A percentile compares a stretch with the other conserved stretches of the same genome.
Conservation (phyloP, 2,329 filamentous ascomycete genomes). For the Septoria linicola region DNA sequence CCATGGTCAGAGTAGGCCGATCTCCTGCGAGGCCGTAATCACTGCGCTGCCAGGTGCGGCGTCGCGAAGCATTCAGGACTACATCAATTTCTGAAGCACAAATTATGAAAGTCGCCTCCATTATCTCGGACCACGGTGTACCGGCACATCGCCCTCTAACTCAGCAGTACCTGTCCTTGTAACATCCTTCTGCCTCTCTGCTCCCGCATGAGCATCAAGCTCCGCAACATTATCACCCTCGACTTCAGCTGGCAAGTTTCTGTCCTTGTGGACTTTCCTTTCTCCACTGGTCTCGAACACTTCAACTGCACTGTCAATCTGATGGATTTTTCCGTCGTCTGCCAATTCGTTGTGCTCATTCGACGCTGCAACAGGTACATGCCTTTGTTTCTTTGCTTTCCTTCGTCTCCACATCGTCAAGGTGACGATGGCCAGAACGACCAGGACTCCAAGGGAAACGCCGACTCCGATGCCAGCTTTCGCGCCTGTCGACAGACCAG, state of each 20-base stretch:
- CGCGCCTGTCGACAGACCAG: conserved; percentile 8
- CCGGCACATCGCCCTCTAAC: conserved; percentile 4
- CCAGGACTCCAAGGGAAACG: conserved; percentile 5
- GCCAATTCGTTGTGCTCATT: background rate
- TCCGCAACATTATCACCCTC: conserved; percentile 5
- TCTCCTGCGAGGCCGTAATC: no score
- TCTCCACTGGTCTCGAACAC: conserved; percentile 5
- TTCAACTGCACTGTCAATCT: conserved; percentile 2
- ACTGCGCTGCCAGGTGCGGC: no score
- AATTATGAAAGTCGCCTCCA: no score
- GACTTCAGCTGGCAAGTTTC: background rate
- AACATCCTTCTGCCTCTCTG: background rate
- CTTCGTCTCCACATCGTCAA: conserved; percentile 11
- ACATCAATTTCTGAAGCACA: no score
- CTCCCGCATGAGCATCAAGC: conserved; percentile 1
- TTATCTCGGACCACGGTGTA: background rate
- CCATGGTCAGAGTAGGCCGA: no score
- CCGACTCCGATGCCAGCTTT: conserved; percentile 17
- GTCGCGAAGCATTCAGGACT: no score
- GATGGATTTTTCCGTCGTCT: background rate
- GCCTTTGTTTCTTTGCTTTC: background rate
- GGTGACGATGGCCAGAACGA: conserved; percentile 2
- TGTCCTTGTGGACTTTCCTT: background rate
- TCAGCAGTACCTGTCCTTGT: background rate
- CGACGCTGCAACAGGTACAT: background rate